Base-by-base conservation (phyloP, 2,329 filamentous ascomycete species). In the Ceratocystis variospora region DNA sequence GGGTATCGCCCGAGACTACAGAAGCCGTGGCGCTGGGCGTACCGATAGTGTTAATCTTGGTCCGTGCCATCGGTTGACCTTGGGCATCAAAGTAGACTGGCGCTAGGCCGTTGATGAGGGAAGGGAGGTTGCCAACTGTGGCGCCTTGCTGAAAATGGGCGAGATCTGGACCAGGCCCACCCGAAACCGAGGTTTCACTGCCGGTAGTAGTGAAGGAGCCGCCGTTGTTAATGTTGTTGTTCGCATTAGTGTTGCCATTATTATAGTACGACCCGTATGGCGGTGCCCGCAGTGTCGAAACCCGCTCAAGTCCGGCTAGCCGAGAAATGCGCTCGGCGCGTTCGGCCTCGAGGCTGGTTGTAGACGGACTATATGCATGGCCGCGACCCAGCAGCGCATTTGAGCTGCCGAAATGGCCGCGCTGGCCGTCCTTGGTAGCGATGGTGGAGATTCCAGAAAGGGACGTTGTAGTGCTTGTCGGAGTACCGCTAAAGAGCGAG, bases 351-450 rank as follows among this genome's bases (percentile, higher is more conserved):
- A 94, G 85, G 72, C 87, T 93, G 70, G 83, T 87, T 65, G 84
- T 83, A 5, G 83, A 76, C 70, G 81, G 78, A 71, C 83, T 80
- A 72, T 85, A 79, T 72, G 84, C 76, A 74, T 85, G 78, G 71
- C 82, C 78, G 63, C 84, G 83, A 69, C 79, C 79, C 66, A 82
- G 79, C 67, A 76, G 75, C 68, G 83, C 81, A n/a, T 65, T 71
- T 7, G 73, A 73, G 25, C 68, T 44, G 67, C 80, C 77, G 66
- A 86, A 81, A 73, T 91, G 85, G 69, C 93, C 93, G 68, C 90
- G 89, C 73, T 96, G 90, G 71, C 93, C 93, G 74, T 97, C 93
- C 77, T 96, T 96, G 80, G 96, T 96, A 63, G 93, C 93, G 12
- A 90, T 94, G 19, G 93, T 96, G 17, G 90, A 96, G 61, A 97